Evolutionary conservation across 1,284 basidiomycete genomes (phyloP).

Genomic region (Ustilago crameri): DNA sequence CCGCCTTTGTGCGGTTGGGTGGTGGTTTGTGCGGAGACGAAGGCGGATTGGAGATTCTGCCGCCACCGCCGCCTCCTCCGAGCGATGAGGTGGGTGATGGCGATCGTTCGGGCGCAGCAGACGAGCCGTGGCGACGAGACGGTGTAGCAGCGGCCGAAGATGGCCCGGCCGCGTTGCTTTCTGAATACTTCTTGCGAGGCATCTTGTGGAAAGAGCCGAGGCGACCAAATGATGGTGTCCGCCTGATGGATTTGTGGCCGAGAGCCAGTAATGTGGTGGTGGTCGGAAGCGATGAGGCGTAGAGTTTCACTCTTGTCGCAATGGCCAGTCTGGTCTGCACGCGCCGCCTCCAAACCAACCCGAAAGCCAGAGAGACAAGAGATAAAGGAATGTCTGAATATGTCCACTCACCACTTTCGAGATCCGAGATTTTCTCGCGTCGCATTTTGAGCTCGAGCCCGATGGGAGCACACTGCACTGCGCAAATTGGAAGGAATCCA

Average conservation of each 20-base stretch:
- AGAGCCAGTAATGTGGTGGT: not conserved
- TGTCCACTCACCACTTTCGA: not conserved
- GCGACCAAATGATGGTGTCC: no score
- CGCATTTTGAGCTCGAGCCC: not conserved
- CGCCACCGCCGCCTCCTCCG: conserved; percentile 9
- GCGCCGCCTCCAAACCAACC: not conserved
- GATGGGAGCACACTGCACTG: no score
- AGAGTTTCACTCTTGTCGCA: not conserved
- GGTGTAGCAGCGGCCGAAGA: conserved; percentile 14
- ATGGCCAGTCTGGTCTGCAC: not conserved
- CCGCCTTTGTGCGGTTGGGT: conserved; percentile 6
- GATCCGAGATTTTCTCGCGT: conserved; percentile 3
- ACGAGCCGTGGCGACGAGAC: conserved; percentile 22
- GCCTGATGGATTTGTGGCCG: no score
- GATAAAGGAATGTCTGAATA: not conserved
- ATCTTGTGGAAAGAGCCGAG: conserved; percentile 7
- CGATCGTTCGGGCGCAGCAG: conserved; percentile 22
- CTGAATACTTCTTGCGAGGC: conserved; percentile 35
- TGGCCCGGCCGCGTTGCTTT: conserved; percentile 9
- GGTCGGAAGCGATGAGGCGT: conserved; percentile 2
- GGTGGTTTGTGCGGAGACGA: conserved; percentile 43
- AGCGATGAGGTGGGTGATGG: conserved; percentile 37
- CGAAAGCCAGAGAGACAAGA: not conserved
- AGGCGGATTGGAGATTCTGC: conserved; percentile 30
- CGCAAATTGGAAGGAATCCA: no score